phyloP scores from a whole-genome alignment of 257 asterid species.

The Apocynum venetum region DNA sequence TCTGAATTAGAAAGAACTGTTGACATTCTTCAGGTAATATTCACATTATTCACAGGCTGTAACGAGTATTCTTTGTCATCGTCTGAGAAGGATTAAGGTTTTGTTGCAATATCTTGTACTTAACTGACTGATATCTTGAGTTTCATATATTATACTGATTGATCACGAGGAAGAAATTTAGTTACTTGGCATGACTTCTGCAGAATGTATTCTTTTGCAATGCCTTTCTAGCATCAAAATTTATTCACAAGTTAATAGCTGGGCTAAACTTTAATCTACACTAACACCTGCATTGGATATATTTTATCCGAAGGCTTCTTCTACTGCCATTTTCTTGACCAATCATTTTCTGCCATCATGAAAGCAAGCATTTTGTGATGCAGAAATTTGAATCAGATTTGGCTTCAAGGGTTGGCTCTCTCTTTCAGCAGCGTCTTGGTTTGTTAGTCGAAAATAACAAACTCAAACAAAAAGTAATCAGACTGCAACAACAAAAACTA shows the following conservation, averaged over 20 bases:
- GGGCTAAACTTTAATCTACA: too few relatives aligned
- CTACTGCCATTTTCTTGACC: neutral
- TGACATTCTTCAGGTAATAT: slow-evolving; percentile 56
- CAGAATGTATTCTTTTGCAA: neutral
- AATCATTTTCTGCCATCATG: neutral
- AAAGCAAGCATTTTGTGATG: slow-evolving; percentile 12
- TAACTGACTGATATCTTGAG: neutral
- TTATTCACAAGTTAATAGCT: too few relatives aligned
- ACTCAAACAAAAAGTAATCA: slow-evolving; percentile 57
- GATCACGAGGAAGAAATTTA: neutral
- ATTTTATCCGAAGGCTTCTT: neutral
- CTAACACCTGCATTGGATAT: too few relatives aligned
- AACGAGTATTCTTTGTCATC: neutral
- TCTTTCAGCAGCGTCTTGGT: slow-evolving; percentile 51
- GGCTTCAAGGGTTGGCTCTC: slow-evolving; percentile 52
- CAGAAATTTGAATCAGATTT: slow-evolving; percentile 66
- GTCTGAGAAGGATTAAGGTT: neutral
- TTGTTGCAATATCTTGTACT: neutral
- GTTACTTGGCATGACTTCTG: neutral
- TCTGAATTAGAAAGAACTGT: slow-evolving; percentile 76
- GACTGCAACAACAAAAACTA: slow-evolving; percentile 52
- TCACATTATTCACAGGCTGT: neutral
- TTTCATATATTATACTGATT: neutral
- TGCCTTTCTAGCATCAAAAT: too few relatives aligned
- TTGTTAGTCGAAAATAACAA: slow-evolving; percentile 60